These are phyloP conservation scores for Phytophthora hybrid DNA, from an alignment of 352 stramenopile species.

Conservation along the genomic window DNA sequence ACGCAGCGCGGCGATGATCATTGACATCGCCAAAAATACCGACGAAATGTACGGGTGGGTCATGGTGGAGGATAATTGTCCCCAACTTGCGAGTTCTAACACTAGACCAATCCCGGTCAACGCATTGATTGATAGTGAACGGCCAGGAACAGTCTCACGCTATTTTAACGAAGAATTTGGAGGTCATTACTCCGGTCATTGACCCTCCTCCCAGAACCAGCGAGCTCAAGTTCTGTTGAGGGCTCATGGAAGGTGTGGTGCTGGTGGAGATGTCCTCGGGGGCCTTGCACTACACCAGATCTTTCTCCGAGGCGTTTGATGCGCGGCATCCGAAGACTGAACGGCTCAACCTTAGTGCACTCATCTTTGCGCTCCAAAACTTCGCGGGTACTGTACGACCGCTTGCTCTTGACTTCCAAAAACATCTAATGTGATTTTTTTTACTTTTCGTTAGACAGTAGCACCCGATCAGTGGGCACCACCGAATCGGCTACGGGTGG, in stretches of 20 bases:
- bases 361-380: slow-evolving; percentile 73
- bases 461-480: slow-evolving; percentile 21
- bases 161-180: slow-evolving; percentile 23
- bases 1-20: background rate
- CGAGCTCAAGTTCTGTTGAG: slow-evolving; percentile 4
- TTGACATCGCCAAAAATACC: slow-evolving; percentile 32
- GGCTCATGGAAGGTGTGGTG: slow-evolving; percentile 65
- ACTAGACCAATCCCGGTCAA: too few relatives aligned
- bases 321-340: slow-evolving; percentile 55
- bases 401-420: background rate
- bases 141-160: slow-evolving; percentile 5
- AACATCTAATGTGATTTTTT: background rate
- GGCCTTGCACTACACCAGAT: slow-evolving; percentile 58
- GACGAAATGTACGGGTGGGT: background rate
- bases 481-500: background rate
- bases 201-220: background rate
- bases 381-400: slow-evolving; percentile 46
- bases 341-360: slow-evolving; percentile 66
- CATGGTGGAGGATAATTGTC: background rate
- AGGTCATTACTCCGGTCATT: background rate
- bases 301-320: slow-evolving; percentile 61
- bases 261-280: slow-evolving; percentile 59
- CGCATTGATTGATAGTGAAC: slow-evolving; percentile 1
- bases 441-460: slow-evolving; percentile 28
- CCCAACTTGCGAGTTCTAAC: background rate